Conservation (phyloP, 169 alveolate species). For the Plasmodium coatneyi region DNA sequence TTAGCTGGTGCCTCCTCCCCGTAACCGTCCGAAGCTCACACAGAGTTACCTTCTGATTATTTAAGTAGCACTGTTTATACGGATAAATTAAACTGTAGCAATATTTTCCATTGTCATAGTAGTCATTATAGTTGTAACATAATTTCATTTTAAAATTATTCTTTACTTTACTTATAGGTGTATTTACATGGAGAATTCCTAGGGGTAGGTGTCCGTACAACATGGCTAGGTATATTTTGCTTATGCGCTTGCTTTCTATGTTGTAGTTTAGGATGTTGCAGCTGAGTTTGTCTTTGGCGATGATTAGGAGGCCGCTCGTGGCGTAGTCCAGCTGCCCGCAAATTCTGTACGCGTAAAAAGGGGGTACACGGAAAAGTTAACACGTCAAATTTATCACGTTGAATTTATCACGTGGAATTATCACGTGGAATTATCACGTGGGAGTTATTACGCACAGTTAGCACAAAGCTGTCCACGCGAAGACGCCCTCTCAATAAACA, state of each 20-base stretch:
- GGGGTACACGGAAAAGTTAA: neutral
- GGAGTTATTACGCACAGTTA: no score
- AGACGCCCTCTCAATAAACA: neutral
- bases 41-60: conserved; percentile 54
- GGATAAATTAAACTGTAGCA: conserved; percentile 73
- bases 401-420: neutral
- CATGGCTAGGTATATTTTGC: conserved; percentile 71
- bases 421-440: neutral
- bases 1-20: conserved; percentile 74
- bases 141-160: conserved; percentile 69
- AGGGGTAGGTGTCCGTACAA: conserved; percentile 70
- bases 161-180: conserved; percentile 68
- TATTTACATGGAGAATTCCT: conserved; percentile 47
- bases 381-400: neutral
- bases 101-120: conserved; percentile 68
- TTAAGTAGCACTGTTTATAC: conserved; percentile 48
- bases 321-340: conserved; percentile 77
- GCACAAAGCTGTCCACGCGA: neutral
- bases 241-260: conserved; percentile 57
- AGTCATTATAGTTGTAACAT: conserved; percentile 66
- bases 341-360: conserved; percentile 22
- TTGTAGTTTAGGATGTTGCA: conserved; percentile 55
- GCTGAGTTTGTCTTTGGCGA: conserved; percentile 66
- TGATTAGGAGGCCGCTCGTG: conserved; percentile 71
- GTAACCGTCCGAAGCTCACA: conserved; percentile 73